These are phyloP conservation scores for Diaporthe eres DNA, from an alignment of 2,329 filamentous ascomycete genomes.

Conservation along the genomic window DNA sequence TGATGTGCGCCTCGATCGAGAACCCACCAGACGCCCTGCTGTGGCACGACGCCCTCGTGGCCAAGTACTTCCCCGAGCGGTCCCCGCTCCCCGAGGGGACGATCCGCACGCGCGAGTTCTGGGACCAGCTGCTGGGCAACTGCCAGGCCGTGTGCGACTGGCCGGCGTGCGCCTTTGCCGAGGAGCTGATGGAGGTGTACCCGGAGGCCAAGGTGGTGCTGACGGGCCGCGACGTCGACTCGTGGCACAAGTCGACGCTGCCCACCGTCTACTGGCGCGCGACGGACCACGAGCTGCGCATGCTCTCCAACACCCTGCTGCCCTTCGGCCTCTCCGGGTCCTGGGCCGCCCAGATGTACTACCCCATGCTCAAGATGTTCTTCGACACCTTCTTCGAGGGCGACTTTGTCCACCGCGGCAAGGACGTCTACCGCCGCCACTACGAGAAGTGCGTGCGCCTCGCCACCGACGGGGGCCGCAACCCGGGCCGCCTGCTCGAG, in stretches of 20 bases:
- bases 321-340: constrained; percentile 67
- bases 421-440: constrained; percentile 67
- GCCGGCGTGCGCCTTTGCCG: constrained; percentile 76
- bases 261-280: constrained; percentile 78
- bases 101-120: constrained; percentile 70
- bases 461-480: constrained; percentile 56
- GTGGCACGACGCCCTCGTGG: constrained; percentile 77
- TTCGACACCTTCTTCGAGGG: constrained; percentile 78
- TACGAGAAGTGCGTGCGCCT: constrained; percentile 45
- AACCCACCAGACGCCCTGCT: constrained; percentile 77
- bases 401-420: constrained; percentile 76
- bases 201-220: constrained; percentile 81
- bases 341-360: constrained; percentile 78
- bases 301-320: constrained; percentile 36
- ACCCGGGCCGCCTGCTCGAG: constrained; percentile 47
- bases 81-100: constrained; percentile 59
- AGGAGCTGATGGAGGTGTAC: constrained; percentile 79
- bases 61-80: constrained; percentile 68
- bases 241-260: constrained; percentile 74
- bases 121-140: constrained; percentile 77
- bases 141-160: constrained; percentile 79
- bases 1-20: constrained; percentile 79
- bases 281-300: constrained; percentile 69
- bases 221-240: constrained; percentile 75
- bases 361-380: constrained; percentile 79